Evolutionary conservation across 192 early-diverging fungal species (phyloP).

Genomic region (Mortierella antarctica): DNA sequence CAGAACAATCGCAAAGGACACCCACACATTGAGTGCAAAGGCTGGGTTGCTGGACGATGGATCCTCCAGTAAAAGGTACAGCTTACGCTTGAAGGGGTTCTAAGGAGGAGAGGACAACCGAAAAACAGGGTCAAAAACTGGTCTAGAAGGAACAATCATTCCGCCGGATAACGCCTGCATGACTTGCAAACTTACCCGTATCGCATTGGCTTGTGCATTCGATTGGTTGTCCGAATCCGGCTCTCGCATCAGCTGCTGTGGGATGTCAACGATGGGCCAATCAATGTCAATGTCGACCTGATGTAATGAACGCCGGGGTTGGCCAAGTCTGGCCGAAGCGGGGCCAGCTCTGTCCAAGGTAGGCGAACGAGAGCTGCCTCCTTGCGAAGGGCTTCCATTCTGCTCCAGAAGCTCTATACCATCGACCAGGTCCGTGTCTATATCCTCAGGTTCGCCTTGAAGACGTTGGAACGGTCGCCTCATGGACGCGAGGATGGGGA

Average conservation of each 20-base stretch:
- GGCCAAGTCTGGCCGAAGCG: conserved; percentile 23
- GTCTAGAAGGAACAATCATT: too few species aligned
- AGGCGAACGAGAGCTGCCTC: conserved; percentile 22
- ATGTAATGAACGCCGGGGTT: conserved; percentile 37
- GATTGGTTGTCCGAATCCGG: conserved; percentile 33
- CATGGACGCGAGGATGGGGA: too few species aligned
- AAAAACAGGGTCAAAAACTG: too few species aligned
- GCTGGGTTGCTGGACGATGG: conserved; percentile 77
- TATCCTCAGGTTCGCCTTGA: conserved; percentile 40
- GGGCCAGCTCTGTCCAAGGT: conserved; percentile 31
- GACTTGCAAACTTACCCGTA: conserved; percentile 31
- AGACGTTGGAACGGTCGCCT: conserved; percentile 44
- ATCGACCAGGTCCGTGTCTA: conserved; percentile 30
- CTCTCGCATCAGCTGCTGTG: conserved; percentile 49
- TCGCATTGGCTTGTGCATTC: conserved; percentile 58
- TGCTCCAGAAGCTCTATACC: conserved; percentile 43
- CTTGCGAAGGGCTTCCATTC: conserved; percentile 4
- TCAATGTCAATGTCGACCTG: conserved; percentile 47
- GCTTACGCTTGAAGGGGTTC: conserved; percentile 62
- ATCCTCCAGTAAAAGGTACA: conserved; percentile 81
- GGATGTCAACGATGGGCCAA: conserved; percentile 57
- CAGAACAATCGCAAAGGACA: conserved; percentile 78
- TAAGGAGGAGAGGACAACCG: not conserved
- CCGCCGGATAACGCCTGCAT: too few species aligned
- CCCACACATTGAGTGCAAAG: conserved; percentile 78